Conservation (phyloP, 192 early-diverging fungal genomes). For the Spinellus fusiger region DNA sequence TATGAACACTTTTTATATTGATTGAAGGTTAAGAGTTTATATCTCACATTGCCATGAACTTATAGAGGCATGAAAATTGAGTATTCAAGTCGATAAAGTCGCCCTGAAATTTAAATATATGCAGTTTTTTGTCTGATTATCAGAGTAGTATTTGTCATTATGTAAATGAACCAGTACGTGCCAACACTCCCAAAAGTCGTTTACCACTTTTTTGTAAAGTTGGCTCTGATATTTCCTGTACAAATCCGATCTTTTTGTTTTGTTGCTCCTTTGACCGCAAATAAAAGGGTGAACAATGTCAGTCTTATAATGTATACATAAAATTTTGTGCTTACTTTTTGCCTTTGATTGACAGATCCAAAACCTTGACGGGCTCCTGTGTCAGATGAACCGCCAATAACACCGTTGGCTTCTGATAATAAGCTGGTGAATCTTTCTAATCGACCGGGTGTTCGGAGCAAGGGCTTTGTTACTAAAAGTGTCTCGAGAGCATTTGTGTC, state of each 20-base stretch:
- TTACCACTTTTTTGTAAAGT: background rate
- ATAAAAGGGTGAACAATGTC: background rate
- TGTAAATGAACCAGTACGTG: background rate
- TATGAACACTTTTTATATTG: too few species aligned
- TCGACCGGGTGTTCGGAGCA: conserved; percentile 9
- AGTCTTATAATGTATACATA: background rate
- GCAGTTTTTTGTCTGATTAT: too few species aligned
- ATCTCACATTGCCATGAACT: too few species aligned
- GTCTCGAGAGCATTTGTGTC: background rate
- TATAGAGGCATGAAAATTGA: too few species aligned
- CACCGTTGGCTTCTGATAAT: conserved; percentile 3
- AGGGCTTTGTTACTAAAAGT: background rate
- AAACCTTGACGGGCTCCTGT: conserved; percentile 9
- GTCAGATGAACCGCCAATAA: conserved; percentile 17
- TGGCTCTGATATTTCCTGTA: background rate
- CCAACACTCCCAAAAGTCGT: background rate
- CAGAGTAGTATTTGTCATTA: too few species aligned
- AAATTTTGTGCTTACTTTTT: background rate
- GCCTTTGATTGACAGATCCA: background rate
- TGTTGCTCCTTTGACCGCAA: background rate
- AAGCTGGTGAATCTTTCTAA: conserved; percentile 12
- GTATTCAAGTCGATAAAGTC: too few species aligned
- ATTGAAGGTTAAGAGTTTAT: too few species aligned
- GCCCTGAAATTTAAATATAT: too few species aligned
- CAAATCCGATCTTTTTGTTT: background rate